Base-by-base conservation (phyloP, 164 flowering plant species). In the Chimonanthus praecox region DNA sequence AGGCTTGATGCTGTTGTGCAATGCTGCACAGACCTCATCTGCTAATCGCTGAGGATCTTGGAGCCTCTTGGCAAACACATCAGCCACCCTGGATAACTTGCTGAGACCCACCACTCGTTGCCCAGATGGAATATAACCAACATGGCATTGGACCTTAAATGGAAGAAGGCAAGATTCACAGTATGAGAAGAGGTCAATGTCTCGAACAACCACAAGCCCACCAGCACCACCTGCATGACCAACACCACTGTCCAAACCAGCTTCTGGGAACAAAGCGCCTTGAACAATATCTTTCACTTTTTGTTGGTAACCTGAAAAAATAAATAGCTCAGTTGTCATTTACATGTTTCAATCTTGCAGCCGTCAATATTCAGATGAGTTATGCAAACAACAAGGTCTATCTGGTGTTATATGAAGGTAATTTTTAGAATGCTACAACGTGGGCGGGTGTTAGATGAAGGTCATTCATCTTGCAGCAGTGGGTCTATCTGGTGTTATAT, bases 141-240 rank as follows among this genome's bases (percentile, higher is more conserved):
- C 89, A 79, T 96, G 97, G 75, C 97, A 96, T 73, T 84, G 82
- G 5, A 96, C 91, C 78, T 90, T 97, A 80, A 96, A 96, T 0
- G 99, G 99, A 64, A 94, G 92, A 83, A 96, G 80, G 83, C 99
- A 96, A 10, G 90, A 90, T 73, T 96, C 98, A 74, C 99, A 96
- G 74, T 85, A 89, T 1, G 99, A 90, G 83, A 90, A 94, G 64
- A 89, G 91, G 74, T 92, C 88, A 67, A 96, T 83, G 82, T 92
- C 98, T 73, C 97, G 84, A 68, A 94, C 99, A 64, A 92, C 79
- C 62, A 96, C 98, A 5, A 91, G 88, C 67, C 98, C 98, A 33
- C 97, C 97, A 7, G 78, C 87, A 74, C 99, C 99, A 74, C 98
- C 98, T 7, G 94, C 99, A 74, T 80, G 86, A 69, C 98, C 98